Evolutionary conservation across 2,329 filamentous ascomycete species (phyloP), one percentile per base, ranked within the genome.

Genomic region (Nemania sp.): DNA sequence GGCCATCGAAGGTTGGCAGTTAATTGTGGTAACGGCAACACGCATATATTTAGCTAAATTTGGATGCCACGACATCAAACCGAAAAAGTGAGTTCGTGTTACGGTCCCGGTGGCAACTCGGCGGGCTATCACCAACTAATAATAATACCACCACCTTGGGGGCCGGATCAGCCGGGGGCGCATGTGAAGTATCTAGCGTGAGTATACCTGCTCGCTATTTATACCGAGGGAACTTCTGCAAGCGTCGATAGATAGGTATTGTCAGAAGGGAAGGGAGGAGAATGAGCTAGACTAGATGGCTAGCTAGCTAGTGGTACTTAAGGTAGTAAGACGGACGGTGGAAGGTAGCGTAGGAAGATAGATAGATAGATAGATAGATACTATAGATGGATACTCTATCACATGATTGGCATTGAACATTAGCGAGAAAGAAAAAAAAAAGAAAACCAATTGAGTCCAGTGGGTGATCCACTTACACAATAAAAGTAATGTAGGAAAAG

Each of bases 1-100:
- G 49, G 38, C 62, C 63, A 62, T 70, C 57, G 62, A 64, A 27
- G 47, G 47, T 66, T n/a, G 22, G 27, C 57, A 52, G 61, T 62
- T 15, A 24, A 57, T 56, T 5, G 49, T 62, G 49, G 64, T 68
- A 52, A 49, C 43, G 63, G 66, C 66, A 49, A 59, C 27, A 41
- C 24, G 35, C 27, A 45, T 62, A 8, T 43, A 61, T 45, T 20
- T 32, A 52, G 56, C 59, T 57, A 27, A 56, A 60, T 51, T n/a
- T 51, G 55, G 62, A 64, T 24, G 51, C 55, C 11, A 63, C 66
- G 27, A 60, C 70, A 71, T 72, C 49, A 62, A 69, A 32, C 43
- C 56, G 43, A 52, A 20, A 45, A 20, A 55, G 41, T 10, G 51
- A 43, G 20, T 49, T 7, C 24, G 35, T 60, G 45, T 38, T 24